phyloP scores from a whole-genome alignment of 768 basidiomycete species.

The Cystofilobasidium capitatum region DNA sequence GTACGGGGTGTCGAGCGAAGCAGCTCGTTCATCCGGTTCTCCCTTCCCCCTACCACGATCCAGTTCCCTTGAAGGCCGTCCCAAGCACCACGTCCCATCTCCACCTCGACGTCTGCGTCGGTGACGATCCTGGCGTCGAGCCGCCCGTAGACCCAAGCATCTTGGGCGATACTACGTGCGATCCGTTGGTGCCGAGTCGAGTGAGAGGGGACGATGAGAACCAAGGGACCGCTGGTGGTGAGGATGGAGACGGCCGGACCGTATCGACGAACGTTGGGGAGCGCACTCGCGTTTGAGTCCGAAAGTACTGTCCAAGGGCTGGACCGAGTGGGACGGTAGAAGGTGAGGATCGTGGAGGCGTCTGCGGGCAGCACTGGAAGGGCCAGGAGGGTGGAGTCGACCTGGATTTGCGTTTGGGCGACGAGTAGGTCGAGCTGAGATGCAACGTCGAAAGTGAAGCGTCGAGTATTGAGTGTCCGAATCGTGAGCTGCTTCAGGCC shows the following conservation, averaged over 20 bases:
- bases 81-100: background rate
- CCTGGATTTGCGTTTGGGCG: background rate
- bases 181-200: constrained; percentile 37
- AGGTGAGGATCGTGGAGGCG: background rate
- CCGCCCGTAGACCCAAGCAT: constrained; percentile 57
- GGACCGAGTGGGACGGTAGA: background rate
- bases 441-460: background rate
- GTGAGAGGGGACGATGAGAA: constrained; percentile 46
- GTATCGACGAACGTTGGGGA: constrained; percentile 34
- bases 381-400: background rate
- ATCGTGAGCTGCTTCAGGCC: background rate
- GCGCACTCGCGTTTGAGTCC: background rate
- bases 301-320: background rate
- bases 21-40: constrained; percentile 29
- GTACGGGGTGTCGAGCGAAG: background rate
- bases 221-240: constrained; percentile 48
- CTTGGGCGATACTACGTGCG: constrained; percentile 59
- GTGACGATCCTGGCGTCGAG: constrained; percentile 56
- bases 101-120: constrained; percentile 40
- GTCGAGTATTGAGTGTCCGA: background rate
- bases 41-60: constrained; percentile 34
- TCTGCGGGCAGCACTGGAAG: background rate
- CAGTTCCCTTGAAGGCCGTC: constrained; percentile 27
- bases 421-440: background rate
- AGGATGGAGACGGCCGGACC: constrained; percentile 63